A percentile compares a stretch with the other conserved stretches of the same genome.
These are phyloP conservation scores for Clonostachys rhizophaga DNA, from an alignment of 2,329 filamentous ascomycete species.

Conservation along the genomic window DNA sequence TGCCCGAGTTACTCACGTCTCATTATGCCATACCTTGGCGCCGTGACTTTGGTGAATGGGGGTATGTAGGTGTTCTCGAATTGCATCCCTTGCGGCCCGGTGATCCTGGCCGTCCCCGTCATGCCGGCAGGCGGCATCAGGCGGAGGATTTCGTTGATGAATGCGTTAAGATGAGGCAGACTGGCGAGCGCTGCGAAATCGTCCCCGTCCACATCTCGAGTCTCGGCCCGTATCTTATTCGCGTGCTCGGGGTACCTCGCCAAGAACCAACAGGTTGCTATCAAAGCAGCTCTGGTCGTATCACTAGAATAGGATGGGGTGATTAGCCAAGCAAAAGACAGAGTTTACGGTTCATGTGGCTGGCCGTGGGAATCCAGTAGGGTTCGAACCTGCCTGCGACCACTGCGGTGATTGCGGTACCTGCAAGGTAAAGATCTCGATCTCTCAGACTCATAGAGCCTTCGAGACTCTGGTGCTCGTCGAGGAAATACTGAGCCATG, in stretches of 20 bases:
- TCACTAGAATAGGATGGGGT: too few relatives aligned
- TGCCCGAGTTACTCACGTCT: background rate
- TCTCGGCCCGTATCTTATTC: background rate
- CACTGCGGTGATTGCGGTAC: background rate
- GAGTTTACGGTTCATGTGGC: too few relatives aligned
- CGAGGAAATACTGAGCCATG: background rate
- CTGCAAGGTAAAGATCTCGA: background rate
- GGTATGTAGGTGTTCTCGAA: conserved; percentile 19
- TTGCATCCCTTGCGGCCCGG: conserved; percentile 23
- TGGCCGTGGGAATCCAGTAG: too few relatives aligned
- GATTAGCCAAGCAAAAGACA: too few relatives aligned
- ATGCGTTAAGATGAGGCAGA: background rate
- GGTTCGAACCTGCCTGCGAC: background rate
- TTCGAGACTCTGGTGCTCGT: background rate
- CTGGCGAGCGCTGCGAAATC: background rate
- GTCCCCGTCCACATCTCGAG: background rate
- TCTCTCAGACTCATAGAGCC: background rate
- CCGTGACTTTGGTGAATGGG: conserved; percentile 10
- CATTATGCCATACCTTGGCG: conserved; percentile 1
- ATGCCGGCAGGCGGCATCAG: background rate
- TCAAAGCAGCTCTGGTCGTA: too few relatives aligned
- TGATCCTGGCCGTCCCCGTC: conserved; percentile 13
- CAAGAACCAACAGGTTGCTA: background rate
- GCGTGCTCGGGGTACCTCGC: background rate
- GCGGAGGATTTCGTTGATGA: conserved; percentile 1